Percentiles rank a stretch among this genome's conserved stretches.
Evolutionary conservation across 177 flowering plant species (phyloP).

Genomic region (Vitis hybrid): DNA sequence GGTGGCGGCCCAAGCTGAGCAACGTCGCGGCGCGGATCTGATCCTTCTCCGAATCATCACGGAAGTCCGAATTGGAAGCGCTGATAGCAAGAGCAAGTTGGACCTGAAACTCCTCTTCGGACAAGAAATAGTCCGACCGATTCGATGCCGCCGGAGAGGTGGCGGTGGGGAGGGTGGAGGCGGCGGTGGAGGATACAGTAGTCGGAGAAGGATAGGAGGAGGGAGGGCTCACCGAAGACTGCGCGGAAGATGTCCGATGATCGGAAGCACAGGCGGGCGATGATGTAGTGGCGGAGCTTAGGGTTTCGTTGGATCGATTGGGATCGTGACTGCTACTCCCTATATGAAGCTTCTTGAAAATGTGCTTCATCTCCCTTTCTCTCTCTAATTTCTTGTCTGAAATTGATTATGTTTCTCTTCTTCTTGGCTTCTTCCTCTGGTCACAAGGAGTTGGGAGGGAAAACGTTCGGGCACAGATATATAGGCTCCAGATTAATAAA

Average conservation of each 20-base stretch:
- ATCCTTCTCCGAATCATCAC: slow-evolving; percentile 64
- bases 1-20: slow-evolving; percentile 61
- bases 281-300: slow-evolving; percentile 19
- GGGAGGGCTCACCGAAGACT: too few relatives aligned
- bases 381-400: neutral
- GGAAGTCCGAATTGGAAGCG: slow-evolving; percentile 66
- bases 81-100: slow-evolving; percentile 94
- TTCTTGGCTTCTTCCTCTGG: neutral
- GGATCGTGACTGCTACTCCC: slow-evolving; percentile 62
- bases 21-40: slow-evolving; percentile 82
- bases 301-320: slow-evolving; percentile 61
- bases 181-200: slow-evolving; percentile 42
- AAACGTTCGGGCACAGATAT: too few relatives aligned
- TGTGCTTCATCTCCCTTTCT: slow-evolving; percentile 63
- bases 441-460: too few relatives aligned
- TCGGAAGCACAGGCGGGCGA: slow-evolving; percentile 34
- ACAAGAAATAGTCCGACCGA: slow-evolving; percentile 54
- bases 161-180: slow-evolving; percentile 21
- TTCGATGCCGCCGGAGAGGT: slow-evolving; percentile 11
- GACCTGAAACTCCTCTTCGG: slow-evolving; percentile 93
- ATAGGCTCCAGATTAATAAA: too few relatives aligned
- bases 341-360: slow-evolving; percentile 86
- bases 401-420: neutral
- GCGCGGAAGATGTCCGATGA: slow-evolving; percentile 21
- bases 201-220: too few relatives aligned